Conservation (phyloP, 176 grass and related monocot genomes). For the Pharus latifolius region DNA sequence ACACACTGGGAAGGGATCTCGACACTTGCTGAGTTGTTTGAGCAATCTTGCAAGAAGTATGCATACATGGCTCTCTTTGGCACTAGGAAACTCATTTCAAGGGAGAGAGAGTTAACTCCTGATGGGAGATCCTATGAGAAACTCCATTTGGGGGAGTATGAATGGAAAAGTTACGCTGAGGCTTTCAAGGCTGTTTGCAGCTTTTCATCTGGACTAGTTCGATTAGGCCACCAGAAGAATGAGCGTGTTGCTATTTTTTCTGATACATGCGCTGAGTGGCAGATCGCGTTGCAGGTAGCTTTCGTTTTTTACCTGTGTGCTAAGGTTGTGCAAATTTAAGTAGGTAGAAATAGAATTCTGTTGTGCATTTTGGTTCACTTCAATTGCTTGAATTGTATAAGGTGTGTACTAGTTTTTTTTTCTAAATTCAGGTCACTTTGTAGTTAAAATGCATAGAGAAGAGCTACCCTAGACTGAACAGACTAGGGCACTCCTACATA, state of each 20-base stretch:
- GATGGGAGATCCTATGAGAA: slow-evolving; percentile 86
- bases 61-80: slow-evolving; percentile 66
- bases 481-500: too few relatives aligned
- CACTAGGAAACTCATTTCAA: slow-evolving; percentile 69
- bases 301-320: background rate
- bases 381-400: background rate
- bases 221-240: slow-evolving; percentile 49
- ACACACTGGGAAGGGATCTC: slow-evolving; percentile 77
- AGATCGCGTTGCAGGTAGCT: slow-evolving; percentile 85
- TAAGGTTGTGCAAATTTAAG: too few relatives aligned
- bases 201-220: slow-evolving; percentile 79
- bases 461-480: too few relatives aligned
- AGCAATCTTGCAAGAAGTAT: slow-evolving; percentile 68
- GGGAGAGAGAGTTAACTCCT: slow-evolving; percentile 41
- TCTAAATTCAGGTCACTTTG: background rate
- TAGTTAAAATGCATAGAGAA: background rate
- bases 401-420: background rate
- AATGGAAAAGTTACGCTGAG: slow-evolving; percentile 80
- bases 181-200: slow-evolving; percentile 59
- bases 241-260: slow-evolving; percentile 87
- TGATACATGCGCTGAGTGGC: slow-evolving; percentile 86
- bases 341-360: too few relatives aligned
- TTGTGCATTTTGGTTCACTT: background rate
- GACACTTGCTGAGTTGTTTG: slow-evolving; percentile 75
- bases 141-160: slow-evolving; percentile 84